Evolutionary conservation across 1,284 basidiomycete species (phyloP), one percentile per base, ranked within the genome.

Genomic region (Meira nashicola): DNA sequence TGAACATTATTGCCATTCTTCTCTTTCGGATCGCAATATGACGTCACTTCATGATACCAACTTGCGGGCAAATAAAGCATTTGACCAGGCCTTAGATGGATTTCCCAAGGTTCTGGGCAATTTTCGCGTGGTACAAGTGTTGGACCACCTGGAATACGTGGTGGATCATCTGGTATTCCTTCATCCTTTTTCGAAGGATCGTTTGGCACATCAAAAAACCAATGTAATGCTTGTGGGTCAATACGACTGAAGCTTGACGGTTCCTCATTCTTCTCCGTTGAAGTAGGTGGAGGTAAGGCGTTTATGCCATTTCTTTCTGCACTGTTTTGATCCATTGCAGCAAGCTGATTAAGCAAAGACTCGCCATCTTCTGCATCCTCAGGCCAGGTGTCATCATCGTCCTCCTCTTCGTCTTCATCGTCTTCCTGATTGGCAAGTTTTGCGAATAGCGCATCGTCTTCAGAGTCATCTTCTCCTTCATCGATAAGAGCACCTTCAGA

Each of bases 11-110:
- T 14, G 2, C 53, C 43, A n/a, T 11, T 7, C 21, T 28, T 33
- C 37, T 38, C 50, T 0, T 41, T 23, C 2, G 50, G 17, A 23
- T 38, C 41, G 0, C 63, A 62, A 8, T 58, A 67, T 11, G 68
- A 73, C n/a, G 71, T 76, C 48, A 78, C 76, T 57, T 78, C 76
- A 55, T 78, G 76, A 49, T 69, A 78, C 76, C 76, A 78, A 49
- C 68, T 67, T 0, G 74, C 74, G 9, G 76, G 76, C 14, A 77
- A 58, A 33, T 33, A 33, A 33, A 33, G 28, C 28, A 33, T 33
- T 33, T 78, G 65, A 3, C 76, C 76, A 1, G 74, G 65, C 33
- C 63, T 50, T 7, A 77, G 59, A 41, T 73, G 67, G 0, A 73
- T 74, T 17, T 74, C 62, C 7, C 76, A 56, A 9, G 76, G 76